A percentile compares a stretch with the other conserved stretches of the same genome.
Evolutionary conservation across 192 early-diverging fungal genomes (phyloP).

Genomic region (Backusella australiensis): DNA sequence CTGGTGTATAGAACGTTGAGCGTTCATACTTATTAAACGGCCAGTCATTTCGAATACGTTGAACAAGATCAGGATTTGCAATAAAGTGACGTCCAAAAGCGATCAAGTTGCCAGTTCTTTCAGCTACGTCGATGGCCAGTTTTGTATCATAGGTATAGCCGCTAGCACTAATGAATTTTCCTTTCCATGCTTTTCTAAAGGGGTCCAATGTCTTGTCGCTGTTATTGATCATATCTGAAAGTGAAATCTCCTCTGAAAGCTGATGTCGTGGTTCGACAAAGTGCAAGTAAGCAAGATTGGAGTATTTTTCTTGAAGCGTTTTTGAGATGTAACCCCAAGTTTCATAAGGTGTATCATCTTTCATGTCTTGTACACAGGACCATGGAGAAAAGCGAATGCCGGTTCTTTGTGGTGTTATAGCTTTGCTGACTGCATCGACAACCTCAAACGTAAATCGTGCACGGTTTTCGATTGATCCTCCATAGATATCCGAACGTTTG

Average conservation of each 20-base stretch:
- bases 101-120: slow-evolving; percentile 23
- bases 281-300: slow-evolving; percentile 34
- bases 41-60: slow-evolving; percentile 13
- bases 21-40: slow-evolving; percentile 23
- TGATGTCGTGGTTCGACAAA: slow-evolving; percentile 29
- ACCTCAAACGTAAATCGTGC: slow-evolving; percentile 33
- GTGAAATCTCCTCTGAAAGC: slow-evolving; percentile 4
- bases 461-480: slow-evolving; percentile 26
- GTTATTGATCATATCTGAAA: slow-evolving; percentile 41
- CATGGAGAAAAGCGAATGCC: slow-evolving; percentile 33
- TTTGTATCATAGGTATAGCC: neutral
- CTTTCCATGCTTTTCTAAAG: slow-evolving; percentile 19
- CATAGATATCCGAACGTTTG: slow-evolving; percentile 58
- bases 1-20: slow-evolving; percentile 14
- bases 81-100: slow-evolving; percentile 30
- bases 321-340: slow-evolving; percentile 29
- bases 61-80: slow-evolving; percentile 33
- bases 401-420: slow-evolving; percentile 31
- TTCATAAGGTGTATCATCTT: slow-evolving; percentile 21
- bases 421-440: slow-evolving; percentile 18
- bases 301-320: slow-evolving; percentile 14
- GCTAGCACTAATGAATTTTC: slow-evolving; percentile 22
- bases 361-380: slow-evolving; percentile 29
- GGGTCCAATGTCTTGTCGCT: neutral
- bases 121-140: neutral